These are phyloP conservation scores for Melocanna baccifera DNA, from an alignment of 176 grass and related monocot species.

Conservation along the genomic window DNA sequence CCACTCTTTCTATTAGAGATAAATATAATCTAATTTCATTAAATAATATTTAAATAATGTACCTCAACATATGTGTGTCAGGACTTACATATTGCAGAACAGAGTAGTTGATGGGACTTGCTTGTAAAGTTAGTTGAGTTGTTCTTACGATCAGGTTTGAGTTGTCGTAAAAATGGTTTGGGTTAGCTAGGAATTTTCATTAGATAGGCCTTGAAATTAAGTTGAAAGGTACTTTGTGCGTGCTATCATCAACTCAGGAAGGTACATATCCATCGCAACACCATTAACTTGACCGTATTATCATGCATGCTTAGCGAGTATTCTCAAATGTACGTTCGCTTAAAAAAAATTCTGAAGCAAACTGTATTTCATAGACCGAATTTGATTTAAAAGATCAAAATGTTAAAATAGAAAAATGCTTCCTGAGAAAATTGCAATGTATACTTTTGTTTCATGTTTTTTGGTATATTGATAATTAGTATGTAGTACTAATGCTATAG, in stretches of 20 bases:
- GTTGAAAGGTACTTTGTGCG: not conserved
- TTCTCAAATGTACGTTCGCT: not conserved
- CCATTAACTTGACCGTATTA: not conserved
- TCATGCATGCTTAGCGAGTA: not conserved
- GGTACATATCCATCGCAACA: not conserved
- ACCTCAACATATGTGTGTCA: too few species aligned
- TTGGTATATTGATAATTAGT: not conserved
- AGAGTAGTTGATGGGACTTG: not conserved
- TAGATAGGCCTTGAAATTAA: not conserved
- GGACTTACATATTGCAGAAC: too few species aligned
- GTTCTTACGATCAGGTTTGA: not conserved
- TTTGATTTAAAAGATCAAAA: not conserved
- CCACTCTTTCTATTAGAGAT: too few species aligned
- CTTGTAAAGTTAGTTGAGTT: slow-evolving; percentile 35
- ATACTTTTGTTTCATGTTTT: not conserved
- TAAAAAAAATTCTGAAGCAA: not conserved
- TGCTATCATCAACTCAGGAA: not conserved
- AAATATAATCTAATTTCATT: too few species aligned
- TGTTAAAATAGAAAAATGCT: not conserved
- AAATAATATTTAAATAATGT: too few species aligned
- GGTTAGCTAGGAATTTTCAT: slow-evolving; percentile 9
- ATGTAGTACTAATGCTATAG: not conserved
- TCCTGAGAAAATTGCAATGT: not conserved
- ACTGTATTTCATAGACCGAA: not conserved
- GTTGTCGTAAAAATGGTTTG: not conserved